These are phyloP conservation scores for Tolypocladium amazonense DNA, from an alignment of 2,329 filamentous ascomycete species.

Conservation along the genomic window DNA sequence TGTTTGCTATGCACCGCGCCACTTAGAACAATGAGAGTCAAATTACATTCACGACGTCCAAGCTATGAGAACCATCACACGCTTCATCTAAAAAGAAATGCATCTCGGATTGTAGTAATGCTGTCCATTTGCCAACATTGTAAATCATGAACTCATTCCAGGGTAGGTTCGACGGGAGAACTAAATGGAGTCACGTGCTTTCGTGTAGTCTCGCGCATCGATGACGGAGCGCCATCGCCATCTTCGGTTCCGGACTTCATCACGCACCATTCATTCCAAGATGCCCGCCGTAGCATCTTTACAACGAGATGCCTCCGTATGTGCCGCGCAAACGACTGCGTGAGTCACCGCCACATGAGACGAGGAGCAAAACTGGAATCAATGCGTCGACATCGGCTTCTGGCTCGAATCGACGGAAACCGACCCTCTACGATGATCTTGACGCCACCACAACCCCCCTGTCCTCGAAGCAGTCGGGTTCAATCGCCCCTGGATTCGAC, in stretches of 20 bases:
- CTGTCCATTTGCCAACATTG: neutral
- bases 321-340: slow-evolving; percentile 57
- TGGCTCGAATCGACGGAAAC: slow-evolving; percentile 28
- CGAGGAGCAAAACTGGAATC: slow-evolving; percentile 5
- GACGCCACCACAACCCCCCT: slow-evolving; percentile 37
- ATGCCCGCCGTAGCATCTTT: slow-evolving; percentile 4
- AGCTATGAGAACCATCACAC: neutral
- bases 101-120: neutral
- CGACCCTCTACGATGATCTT: slow-evolving; percentile 51
- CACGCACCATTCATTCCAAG: neutral
- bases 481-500: slow-evolving; percentile 31
- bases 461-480: slow-evolving; percentile 30
- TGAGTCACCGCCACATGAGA: slow-evolving; percentile 23
- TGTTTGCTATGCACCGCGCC: neutral
- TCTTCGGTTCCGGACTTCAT: neutral
- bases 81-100: too few species aligned
- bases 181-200: slow-evolving; percentile 13
- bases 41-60: neutral
- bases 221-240: slow-evolving; percentile 13
- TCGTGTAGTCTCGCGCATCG: slow-evolving; percentile 15
- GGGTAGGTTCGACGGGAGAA: neutral
- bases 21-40: neutral
- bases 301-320: slow-evolving; percentile 50
- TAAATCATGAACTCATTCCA: neutral
- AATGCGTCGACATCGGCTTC: slow-evolving; percentile 9